phyloP scores from a whole-genome alignment of 2,329 filamentous ascomycete species.

The Talaromyces verruculosus region DNA sequence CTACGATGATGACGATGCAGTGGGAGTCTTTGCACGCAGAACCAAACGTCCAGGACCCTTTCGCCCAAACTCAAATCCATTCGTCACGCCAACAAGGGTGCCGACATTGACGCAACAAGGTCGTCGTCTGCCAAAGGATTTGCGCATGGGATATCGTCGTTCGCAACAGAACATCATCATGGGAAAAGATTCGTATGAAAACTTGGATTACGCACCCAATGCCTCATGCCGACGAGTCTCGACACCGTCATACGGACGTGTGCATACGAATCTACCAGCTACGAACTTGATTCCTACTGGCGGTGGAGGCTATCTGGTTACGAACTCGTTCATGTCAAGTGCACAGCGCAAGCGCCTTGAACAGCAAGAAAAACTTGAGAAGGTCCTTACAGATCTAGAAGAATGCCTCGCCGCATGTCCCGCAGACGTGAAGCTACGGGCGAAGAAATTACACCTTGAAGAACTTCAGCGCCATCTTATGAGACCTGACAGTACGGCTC shows the following conservation, averaged over 20 bases:
- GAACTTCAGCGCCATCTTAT: conserved; percentile 1
- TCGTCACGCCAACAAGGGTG: background rate
- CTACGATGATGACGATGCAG: background rate
- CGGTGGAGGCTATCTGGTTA: background rate
- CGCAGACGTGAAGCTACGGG: background rate
- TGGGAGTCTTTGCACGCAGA: background rate
- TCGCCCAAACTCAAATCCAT: background rate
- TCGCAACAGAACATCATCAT: background rate
- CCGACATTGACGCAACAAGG: conserved; percentile 4
- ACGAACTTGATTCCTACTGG: background rate
- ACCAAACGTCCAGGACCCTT: background rate
- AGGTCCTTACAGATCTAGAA: background rate
- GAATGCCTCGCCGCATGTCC: background rate
- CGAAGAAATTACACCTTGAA: background rate
- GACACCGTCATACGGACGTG: background rate
- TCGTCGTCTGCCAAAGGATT: background rate
- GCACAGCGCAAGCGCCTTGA: conserved; percentile 14
- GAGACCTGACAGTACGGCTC: background rate
- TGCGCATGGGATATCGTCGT: background rate
- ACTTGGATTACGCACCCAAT: background rate
- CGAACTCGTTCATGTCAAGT: conserved; percentile 2
- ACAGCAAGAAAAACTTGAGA: background rate
- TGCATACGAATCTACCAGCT: background rate
- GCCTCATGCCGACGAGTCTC: background rate
- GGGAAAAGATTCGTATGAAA: background rate